These are phyloP conservation scores for Besnoitia besnoiti DNA, from an alignment of 169 alveolate species.

Conservation along the genomic window DNA sequence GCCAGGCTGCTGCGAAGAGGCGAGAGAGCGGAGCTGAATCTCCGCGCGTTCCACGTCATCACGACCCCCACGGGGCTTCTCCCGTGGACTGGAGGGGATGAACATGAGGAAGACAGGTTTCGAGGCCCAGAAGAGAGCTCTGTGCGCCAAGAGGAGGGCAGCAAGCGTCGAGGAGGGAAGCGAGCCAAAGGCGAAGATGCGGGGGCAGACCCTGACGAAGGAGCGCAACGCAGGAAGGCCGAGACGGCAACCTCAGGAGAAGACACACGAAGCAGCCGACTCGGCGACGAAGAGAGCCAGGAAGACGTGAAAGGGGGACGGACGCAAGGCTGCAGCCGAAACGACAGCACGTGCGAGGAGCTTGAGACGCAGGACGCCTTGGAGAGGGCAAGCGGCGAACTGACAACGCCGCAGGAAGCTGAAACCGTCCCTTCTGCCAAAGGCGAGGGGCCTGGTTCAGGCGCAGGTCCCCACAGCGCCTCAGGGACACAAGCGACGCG, in stretches of 20 bases:
- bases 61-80: background rate
- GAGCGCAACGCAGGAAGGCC: too few species aligned
- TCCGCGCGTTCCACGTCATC: slow-evolving; percentile 18
- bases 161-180: background rate
- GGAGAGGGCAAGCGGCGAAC: too few species aligned
- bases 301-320: background rate
- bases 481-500: too few species aligned
- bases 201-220: background rate
- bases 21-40: background rate
- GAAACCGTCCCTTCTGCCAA: too few species aligned
- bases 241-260: too few species aligned
- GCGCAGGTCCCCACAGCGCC: too few species aligned
- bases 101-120: background rate
- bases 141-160: background rate
- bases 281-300: background rate
- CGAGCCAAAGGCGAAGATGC: background rate
- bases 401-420: too few species aligned
- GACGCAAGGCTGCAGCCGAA: background rate
- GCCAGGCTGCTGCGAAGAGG: background rate
- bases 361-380: too few species aligned
- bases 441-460: too few species aligned
- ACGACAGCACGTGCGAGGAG: too few species aligned
- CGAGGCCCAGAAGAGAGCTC: background rate
- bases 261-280: too few species aligned
- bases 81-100: background rate